Conservation (phyloP, 179 eudicot genomes). For the Camellia oleifera region DNA sequence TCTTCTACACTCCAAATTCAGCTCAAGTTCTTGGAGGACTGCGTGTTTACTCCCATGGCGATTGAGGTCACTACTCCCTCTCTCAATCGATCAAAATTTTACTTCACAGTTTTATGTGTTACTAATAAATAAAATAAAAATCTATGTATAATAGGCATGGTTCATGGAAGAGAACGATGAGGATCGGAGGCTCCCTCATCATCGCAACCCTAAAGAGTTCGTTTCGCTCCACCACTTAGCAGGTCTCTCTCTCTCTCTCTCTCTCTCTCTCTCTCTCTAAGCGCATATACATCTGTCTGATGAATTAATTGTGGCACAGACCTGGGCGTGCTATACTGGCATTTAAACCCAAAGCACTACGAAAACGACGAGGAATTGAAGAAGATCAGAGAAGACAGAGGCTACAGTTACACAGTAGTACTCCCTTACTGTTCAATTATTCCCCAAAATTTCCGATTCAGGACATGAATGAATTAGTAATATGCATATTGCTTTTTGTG, state of each 20-base stretch:
- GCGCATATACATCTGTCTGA: background rate
- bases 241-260: constrained; percentile 31
- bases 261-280: constrained; percentile 2
- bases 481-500: too few relatives aligned
- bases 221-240: constrained; percentile 60
- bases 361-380: constrained; percentile 73
- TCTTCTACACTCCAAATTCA: background rate
- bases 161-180: constrained; percentile 69
- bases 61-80: constrained; percentile 12
- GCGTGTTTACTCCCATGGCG: background rate
- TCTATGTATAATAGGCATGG: constrained; percentile 53
- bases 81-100: too few relatives aligned
- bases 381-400: constrained; percentile 62
- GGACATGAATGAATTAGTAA: background rate
- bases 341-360: constrained; percentile 59
- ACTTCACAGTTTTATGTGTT: background rate
- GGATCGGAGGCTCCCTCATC: constrained; percentile 81
- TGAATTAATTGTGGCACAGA: constrained; percentile 25
- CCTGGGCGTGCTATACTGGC: constrained; percentile 74
- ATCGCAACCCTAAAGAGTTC: constrained; percentile 49
- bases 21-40: background rate
- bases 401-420: constrained; percentile 67
- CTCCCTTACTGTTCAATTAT: background rate
- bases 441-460: background rate
- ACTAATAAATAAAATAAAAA: background rate